Evolutionary conservation across 139 green algal genomes (phyloP).

Genomic region (Haematococcus sp.): DNA sequence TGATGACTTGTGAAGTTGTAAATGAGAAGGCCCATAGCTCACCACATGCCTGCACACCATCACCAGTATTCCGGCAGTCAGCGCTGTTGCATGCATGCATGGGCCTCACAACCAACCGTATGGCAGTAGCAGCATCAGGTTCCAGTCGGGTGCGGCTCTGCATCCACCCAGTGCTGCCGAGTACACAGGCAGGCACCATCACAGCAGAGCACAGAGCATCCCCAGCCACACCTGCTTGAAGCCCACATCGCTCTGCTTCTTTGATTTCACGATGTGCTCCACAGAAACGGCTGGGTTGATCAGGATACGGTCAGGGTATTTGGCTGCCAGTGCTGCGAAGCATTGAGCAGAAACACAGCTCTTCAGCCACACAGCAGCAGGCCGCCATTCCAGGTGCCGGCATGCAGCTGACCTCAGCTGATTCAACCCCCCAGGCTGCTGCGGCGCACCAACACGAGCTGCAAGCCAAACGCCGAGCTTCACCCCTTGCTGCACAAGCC

Average conservation of each 20-base stretch:
- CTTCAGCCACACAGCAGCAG: background rate
- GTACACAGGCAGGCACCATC: too few relatives aligned
- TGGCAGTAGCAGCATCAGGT: too few relatives aligned
- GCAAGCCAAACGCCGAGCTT: too few relatives aligned
- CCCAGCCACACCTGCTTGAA: slow-evolving; percentile 13
- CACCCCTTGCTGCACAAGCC: background rate
- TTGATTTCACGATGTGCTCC: slow-evolving; percentile 26
- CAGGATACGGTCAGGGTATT: background rate
- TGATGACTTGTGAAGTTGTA: slow-evolving; percentile 22
- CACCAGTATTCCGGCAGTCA: background rate
- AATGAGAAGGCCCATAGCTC: slow-evolving; percentile 29
- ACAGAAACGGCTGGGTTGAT: slow-evolving; percentile 3
- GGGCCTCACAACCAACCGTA: too few relatives aligned
- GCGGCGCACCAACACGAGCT: too few relatives aligned
- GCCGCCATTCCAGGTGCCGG: too few relatives aligned
- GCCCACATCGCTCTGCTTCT: background rate
- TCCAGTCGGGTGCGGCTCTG: too few relatives aligned
- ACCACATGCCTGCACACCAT: slow-evolving; percentile 5
- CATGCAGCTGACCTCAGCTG: background rate
- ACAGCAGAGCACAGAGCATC: too few relatives aligned
- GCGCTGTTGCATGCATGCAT: too few relatives aligned
- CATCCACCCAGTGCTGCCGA: too few relatives aligned
- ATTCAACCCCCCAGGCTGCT: too few relatives aligned
- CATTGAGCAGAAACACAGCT: background rate
- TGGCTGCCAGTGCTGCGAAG: background rate